phyloP scores from a whole-genome alignment of 495 filamentous ascomycete genomes.

The Astrocystis sublimbata region DNA sequence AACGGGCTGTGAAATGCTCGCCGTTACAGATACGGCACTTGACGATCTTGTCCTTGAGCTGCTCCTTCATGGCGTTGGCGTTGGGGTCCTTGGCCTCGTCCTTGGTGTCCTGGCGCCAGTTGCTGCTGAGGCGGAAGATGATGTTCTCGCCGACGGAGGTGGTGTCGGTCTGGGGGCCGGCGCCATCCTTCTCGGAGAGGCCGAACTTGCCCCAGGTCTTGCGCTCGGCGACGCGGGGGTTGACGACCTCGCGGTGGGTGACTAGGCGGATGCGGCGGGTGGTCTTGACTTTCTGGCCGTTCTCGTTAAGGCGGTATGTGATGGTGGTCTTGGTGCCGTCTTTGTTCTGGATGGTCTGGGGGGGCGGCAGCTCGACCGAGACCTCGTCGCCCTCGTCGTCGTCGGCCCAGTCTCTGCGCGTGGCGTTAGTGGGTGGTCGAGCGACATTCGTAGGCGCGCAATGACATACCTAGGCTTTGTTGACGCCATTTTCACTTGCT shows the following conservation, averaged over 20 bases:
- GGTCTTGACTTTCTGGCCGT: constrained; percentile 93
- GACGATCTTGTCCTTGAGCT: constrained; percentile 98
- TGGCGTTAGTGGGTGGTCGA: neutral
- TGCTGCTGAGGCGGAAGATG: constrained; percentile 82
- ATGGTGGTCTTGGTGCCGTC: constrained; percentile 96
- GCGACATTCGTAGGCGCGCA: neutral
- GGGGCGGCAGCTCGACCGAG: constrained; percentile 74
- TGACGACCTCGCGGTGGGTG: constrained; percentile 85
- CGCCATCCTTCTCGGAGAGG: constrained; percentile 64
- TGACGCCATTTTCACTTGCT: constrained; percentile 16
- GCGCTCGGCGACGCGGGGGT: constrained; percentile 93
- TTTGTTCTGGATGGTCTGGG: constrained; percentile 88
- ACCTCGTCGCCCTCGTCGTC: constrained; percentile 89
- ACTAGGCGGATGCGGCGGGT: constrained; percentile 91
- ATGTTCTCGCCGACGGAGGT: constrained; percentile 97
- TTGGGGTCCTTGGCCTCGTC: constrained; percentile 76
- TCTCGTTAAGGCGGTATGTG: constrained; percentile 86
- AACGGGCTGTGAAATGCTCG: constrained; percentile 97
- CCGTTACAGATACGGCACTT: constrained; percentile 98
- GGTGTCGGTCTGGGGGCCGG: constrained; percentile 72
- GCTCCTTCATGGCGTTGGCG: constrained; percentile 78
- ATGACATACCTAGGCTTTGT: constrained; percentile 17
- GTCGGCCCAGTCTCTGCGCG: constrained; percentile 82
- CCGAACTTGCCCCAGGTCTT: constrained; percentile 93
- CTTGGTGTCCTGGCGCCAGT: constrained; percentile 86